Evolutionary conservation across 768 basidiomycete species (phyloP).

Genomic region (Agrocybe praecox): DNA sequence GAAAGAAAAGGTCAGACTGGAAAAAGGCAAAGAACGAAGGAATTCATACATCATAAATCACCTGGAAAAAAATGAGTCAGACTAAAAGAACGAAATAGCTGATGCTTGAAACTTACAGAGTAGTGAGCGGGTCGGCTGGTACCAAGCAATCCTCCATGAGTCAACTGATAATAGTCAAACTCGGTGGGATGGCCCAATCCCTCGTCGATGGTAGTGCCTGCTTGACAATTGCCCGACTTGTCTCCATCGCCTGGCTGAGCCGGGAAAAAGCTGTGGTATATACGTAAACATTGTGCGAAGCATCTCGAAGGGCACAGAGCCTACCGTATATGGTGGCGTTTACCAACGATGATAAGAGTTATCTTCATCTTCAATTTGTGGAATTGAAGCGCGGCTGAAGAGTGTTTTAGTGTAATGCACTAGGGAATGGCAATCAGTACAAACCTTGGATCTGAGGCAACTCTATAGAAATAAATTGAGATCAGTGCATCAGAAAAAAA

Average conservation of each 20-base stretch:
- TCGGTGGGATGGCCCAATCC: slow-evolving; percentile 73
- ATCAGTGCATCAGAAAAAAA: slow-evolving; percentile 1
- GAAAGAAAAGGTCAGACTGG: neutral
- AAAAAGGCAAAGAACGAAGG: neutral
- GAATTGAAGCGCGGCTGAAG: slow-evolving; percentile 51
- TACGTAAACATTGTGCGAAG: neutral
- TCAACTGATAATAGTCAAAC: slow-evolving; percentile 78
- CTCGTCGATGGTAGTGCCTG: slow-evolving; percentile 78
- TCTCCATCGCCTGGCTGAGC: slow-evolving; percentile 47
- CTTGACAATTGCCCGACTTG: slow-evolving; percentile 71
- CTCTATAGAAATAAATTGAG: slow-evolving; percentile 39
- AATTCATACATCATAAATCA: slow-evolving; percentile 43
- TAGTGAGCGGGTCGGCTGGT: slow-evolving; percentile 63
- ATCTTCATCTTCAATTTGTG: slow-evolving; percentile 57
- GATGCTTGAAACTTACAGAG: slow-evolving; percentile 36
- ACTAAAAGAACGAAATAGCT: neutral
- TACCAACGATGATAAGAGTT: slow-evolving; percentile 82
- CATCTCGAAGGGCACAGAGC: neutral
- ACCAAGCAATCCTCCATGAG: slow-evolving; percentile 77
- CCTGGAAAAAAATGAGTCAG: slow-evolving; percentile 3
- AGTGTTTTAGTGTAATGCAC: neutral
- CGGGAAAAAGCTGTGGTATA: slow-evolving; percentile 31
- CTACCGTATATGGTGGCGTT: slow-evolving; percentile 65
- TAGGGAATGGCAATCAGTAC: slow-evolving; percentile 2
- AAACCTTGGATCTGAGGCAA: slow-evolving; percentile 58